Evolutionary conservation across 1,139 yeast genomes (phyloP), one percentile per base, ranked within the genome.

Genomic region (Kluyveromyces sp.): DNA sequence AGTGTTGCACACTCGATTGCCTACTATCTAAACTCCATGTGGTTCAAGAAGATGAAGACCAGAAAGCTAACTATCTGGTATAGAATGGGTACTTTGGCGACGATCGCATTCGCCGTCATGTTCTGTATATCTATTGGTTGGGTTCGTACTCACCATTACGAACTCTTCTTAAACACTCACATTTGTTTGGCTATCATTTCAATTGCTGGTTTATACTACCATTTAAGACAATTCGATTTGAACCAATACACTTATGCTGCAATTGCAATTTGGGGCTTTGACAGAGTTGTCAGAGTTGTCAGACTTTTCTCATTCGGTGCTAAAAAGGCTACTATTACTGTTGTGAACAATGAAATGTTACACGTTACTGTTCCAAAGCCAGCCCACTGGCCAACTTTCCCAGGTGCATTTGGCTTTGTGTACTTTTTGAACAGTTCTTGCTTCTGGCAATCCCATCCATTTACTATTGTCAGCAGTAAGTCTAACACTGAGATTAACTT

Each of bases 371-470:
- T 71, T 40, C 70, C 66, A 42, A 59, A 67, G 4, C 67, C 71
- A 4, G 54, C 61, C 43, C 58, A 55, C 48, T 71, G 79, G 77
- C 65, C 66, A 21, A 64, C 74, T 10, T 56, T 59, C 47, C 83
- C 87, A 2, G 85, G 86, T n/a, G 80, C 81, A 15, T 81, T 77
- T 59, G 80, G 77, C 1, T 82, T 73, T 55, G 64, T 82, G 40
- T 78, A 81, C 58, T 72, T 80, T 46, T 61, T 74, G 44, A 64
- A 70, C 34, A 72, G 79, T 42, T 58, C 72, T 48, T 72, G 75
- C 42, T 80, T 81, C 53, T 83, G 77, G 75, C 86, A 82, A 58
- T 75, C 82, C 0, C 88, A 82, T 59, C 88, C 88, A 0, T 81
- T 81, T 55, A 77, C 85, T 0, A 72, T 77, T 25, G 69, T 77